Percentiles rank a stretch among this genome's conserved stretches.
Evolutionary conservation across 2,329 filamentous ascomycete species (phyloP).

Genomic region (Pseudogymnoascus sp.): DNA sequence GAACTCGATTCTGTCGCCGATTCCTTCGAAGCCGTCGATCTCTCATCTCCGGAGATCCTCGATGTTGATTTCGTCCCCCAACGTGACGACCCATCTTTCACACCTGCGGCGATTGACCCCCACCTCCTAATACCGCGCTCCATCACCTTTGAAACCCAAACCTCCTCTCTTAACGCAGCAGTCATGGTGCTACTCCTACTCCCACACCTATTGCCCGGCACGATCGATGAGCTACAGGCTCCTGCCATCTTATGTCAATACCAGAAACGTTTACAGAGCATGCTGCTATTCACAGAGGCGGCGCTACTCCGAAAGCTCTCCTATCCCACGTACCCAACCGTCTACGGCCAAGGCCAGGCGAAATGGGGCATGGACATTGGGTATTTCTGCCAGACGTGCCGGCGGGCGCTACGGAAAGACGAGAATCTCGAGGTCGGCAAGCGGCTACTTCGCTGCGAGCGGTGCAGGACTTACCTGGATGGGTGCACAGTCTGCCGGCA

Average conservation of each 20-base stretch:
- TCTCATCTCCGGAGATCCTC: constrained; percentile 33
- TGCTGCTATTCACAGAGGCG: constrained; percentile 54
- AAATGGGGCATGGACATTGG: constrained; percentile 45
- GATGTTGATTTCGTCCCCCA: constrained; percentile 54
- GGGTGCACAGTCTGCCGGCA: constrained; percentile 54
- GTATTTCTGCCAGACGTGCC: constrained; percentile 45
- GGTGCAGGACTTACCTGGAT: constrained; percentile 45
- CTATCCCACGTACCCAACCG: constrained; percentile 43
- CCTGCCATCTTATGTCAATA: constrained; percentile 51
- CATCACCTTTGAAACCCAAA: constrained; percentile 48
- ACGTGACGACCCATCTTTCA: constrained; percentile 49
- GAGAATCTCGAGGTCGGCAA: constrained; percentile 32
- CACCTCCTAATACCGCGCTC: constrained; percentile 46
- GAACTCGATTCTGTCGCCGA: neutral
- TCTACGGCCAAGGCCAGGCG: constrained; percentile 48
- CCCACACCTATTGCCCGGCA: constrained; percentile 46
- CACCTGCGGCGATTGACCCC: constrained; percentile 48
- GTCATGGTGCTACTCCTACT: constrained; percentile 53
- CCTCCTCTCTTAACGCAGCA: constrained; percentile 51
- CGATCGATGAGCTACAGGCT: constrained; percentile 50
- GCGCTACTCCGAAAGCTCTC: constrained; percentile 54
- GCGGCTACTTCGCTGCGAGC: constrained; percentile 51
- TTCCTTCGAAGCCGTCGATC: neutral
- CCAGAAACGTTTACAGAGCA: constrained; percentile 50
- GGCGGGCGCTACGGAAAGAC: constrained; percentile 45